A percentile compares a stretch with the other conserved stretches of the same genome.
These are phyloP conservation scores for Omphalea diandra DNA, from an alignment of 441 rosid species.

Conservation along the genomic window DNA sequence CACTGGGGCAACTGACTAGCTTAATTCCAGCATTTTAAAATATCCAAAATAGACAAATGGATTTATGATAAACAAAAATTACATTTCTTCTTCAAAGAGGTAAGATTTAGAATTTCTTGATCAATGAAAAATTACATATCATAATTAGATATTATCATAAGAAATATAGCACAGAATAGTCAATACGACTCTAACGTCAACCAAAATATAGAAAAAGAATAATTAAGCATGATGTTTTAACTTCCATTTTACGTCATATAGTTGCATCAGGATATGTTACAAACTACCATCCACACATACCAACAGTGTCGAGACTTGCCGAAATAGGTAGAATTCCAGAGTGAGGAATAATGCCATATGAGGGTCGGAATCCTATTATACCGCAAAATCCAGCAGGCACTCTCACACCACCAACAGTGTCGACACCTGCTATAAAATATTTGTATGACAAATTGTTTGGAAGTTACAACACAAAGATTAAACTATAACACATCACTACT, in stretches of 20 bases:
- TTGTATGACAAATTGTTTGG: background rate
- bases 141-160: too few species aligned
- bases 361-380: conserved; percentile 75
- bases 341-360: conserved; percentile 68
- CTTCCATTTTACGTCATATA: background rate
- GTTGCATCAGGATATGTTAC: background rate
- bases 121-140: too few species aligned
- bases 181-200: too few species aligned
- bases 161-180: too few species aligned
- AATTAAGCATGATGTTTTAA: background rate
- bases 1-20: background rate
- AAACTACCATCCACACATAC: conserved; percentile 42
- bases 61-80: background rate
- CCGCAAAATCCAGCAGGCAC: conserved; percentile 90
- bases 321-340: conserved; percentile 67
- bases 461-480: background rate
- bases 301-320: conserved; percentile 80
- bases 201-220: background rate
- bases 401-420: conserved; percentile 90
- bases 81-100: background rate
- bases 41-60: conserved; percentile 5
- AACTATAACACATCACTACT: background rate
- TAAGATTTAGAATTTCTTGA: too few species aligned
- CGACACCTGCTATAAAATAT: conserved; percentile 61
- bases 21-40: background rate